phyloP scores from a whole-genome alignment of 208 protist species.

The Leptomonas pyrrhocoris region DNA sequence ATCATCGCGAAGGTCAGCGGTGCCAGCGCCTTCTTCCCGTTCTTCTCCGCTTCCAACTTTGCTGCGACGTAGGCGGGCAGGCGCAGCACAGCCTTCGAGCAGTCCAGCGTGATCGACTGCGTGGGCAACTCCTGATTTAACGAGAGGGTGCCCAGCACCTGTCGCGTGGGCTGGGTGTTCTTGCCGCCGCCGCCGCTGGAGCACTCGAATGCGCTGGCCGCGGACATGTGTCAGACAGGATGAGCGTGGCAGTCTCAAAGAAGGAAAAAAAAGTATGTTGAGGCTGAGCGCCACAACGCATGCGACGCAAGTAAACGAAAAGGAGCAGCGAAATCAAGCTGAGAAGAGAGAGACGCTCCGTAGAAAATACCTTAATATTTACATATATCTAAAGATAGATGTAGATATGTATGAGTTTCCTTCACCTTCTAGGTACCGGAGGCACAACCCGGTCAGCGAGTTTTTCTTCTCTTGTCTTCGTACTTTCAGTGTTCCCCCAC shows the following conservation, averaged over 20 bases:
- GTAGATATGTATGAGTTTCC: too few relatives aligned
- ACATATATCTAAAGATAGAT: too few relatives aligned
- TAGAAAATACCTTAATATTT: too few relatives aligned
- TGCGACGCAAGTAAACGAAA: too few relatives aligned
- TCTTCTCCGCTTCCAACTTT: slow-evolving; percentile 13
- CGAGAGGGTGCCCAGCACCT: slow-evolving; percentile 11
- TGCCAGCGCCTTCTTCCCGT: not conserved
- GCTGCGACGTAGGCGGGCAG: slow-evolving; percentile 21
- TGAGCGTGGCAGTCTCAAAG: not conserved
- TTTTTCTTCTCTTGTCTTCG: too few relatives aligned
- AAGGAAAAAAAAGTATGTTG: not conserved
- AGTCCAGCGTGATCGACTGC: slow-evolving; percentile 20
- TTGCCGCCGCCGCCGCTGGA: not conserved
- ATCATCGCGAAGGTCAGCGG: slow-evolving; percentile 37
- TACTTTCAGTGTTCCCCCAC: too few relatives aligned
- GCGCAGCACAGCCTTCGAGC: slow-evolving; percentile 29
- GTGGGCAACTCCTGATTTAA: slow-evolving; percentile 15
- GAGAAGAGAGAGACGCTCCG: too few relatives aligned
- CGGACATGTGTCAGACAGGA: not conserved
- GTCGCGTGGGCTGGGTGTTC: slow-evolving; percentile 6
- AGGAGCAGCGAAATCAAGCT: too few relatives aligned
- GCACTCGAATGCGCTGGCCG: not conserved
- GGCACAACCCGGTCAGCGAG: too few relatives aligned
- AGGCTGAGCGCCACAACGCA: too few relatives aligned
- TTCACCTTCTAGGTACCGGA: too few relatives aligned